Base-by-base conservation (phyloP, 805 yeast species). In the Priceomyces medius region DNA sequence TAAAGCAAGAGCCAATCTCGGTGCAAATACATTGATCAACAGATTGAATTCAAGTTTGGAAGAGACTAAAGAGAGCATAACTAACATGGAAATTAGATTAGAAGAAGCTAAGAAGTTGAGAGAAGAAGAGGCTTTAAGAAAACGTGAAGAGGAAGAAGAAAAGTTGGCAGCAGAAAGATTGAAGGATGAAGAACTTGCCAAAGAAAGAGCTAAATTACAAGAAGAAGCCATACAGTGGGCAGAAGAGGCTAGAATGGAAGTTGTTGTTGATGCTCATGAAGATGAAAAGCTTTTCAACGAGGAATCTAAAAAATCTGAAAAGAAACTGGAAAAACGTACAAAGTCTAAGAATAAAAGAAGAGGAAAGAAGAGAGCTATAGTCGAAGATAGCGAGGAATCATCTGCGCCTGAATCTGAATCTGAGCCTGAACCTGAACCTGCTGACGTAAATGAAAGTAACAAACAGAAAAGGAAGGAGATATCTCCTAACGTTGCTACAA, bases 1-100 rank as follows among this genome's bases (percentile, higher is more conserved):
- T 50, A 83, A 81, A 54, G 83, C 89, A 50, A 81, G 97, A 65
- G 91, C 93, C n/a, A 77, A 78, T 50, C 77, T 88, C 76, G 97
- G 96, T 58, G 74, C 80, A 37, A 79, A 81, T 42, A 85, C 96
- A 0, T 72, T 89, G 58, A 71, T 77, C 46, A 81, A 78, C 44
- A 84, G 89, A 57, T 73, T 93, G 48, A 85, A 77, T 50, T 77
- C 83, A 45, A 79, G 83, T 20, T 66, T 85, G 38, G 79, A 75
- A 19, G 91, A 87, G 49, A 97, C 93, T 49, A 70, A 73, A 49
- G 83, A 76, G 46, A 81, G 74, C 60, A 90, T 87, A 43, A 60
- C 60, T 13, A 73, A 76, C 43, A 70, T 79, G 40, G 74, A 76
- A 39, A 70, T 70, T 29, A 86, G 80, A 64, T 71, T 91, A 43